Conservation (phyloP, 2,329 filamentous ascomycete genomes). For the Calonectria crousiana region DNA sequence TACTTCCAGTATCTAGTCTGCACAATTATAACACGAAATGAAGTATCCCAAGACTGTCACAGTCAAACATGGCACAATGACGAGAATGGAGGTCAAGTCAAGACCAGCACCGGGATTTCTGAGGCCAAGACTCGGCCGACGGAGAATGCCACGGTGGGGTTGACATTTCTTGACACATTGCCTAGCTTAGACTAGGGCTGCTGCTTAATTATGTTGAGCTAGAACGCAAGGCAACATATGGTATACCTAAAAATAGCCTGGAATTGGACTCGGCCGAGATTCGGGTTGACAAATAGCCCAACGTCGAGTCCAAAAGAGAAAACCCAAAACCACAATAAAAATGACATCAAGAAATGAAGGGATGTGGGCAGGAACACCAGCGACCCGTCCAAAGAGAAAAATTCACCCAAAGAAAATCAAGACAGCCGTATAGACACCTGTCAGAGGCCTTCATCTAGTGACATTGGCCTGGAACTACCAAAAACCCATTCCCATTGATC, state of each 20-base stretch:
- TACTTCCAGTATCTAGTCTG: background rate
- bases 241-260: background rate
- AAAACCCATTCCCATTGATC: conserved; percentile 2
- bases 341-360: background rate
- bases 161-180: background rate
- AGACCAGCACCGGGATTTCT: background rate
- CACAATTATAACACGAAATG: background rate
- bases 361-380: background rate
- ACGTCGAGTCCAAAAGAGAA: background rate
- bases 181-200: conserved; percentile 15
- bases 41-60: background rate
- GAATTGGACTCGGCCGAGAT: background rate
- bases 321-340: conserved; percentile 2
- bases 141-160: background rate
- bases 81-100: background rate
- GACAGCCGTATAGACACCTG: conserved; percentile 10
- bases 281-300: background rate
- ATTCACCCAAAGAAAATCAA: background rate
- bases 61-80: background rate
- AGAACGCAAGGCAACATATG: background rate
- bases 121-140: background rate
- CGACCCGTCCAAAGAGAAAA: background rate
- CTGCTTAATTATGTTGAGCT: background rate
- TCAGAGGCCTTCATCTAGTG: background rate
- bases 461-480: background rate